These are phyloP conservation scores for Termitomyces bulborhizus DNA, from an alignment of 768 basidiomycete genomes.

Conservation along the genomic window DNA sequence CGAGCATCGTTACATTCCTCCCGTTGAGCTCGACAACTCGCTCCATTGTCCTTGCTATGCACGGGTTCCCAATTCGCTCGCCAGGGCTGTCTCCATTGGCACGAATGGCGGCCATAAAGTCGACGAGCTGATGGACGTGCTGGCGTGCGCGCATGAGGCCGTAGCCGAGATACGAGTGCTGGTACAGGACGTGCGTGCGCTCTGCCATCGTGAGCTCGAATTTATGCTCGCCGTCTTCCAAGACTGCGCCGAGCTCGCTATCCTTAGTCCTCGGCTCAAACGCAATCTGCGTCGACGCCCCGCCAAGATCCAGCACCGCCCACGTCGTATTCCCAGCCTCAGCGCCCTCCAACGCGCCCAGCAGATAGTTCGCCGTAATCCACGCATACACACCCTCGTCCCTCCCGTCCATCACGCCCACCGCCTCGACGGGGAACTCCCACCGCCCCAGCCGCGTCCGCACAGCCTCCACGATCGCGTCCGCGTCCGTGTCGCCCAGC, in stretches of 20 bases:
- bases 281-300: constrained; percentile 96
- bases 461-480: constrained; percentile 73
- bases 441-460: constrained; percentile 52
- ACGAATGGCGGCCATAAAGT: constrained; percentile 66
- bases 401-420: constrained; percentile 89
- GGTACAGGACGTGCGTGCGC: constrained; percentile 71
- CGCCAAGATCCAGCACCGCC: constrained; percentile 94
- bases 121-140: constrained; percentile 83
- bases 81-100: constrained; percentile 2
- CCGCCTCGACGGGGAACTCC: constrained; percentile 64
- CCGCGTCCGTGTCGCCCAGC: constrained; percentile 54
- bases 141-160: constrained; percentile 85
- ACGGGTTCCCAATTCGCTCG: constrained; percentile 62
- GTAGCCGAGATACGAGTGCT: constrained; percentile 97
- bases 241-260: constrained; percentile 18
- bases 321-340: constrained; percentile 37
- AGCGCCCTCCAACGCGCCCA: constrained; percentile 51
- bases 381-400: constrained; percentile 99
- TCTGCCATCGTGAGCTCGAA: constrained; percentile 79
- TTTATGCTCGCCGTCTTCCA: constrained; percentile 85
- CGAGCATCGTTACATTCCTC: constrained; percentile 77
- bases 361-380: constrained; percentile 95
- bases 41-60: constrained; percentile 62
- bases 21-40: constrained; percentile 58
- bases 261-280: constrained; percentile 70